Base-by-base conservation (phyloP, 208 protist species). In the Trypanosomatidae sp. region DNA sequence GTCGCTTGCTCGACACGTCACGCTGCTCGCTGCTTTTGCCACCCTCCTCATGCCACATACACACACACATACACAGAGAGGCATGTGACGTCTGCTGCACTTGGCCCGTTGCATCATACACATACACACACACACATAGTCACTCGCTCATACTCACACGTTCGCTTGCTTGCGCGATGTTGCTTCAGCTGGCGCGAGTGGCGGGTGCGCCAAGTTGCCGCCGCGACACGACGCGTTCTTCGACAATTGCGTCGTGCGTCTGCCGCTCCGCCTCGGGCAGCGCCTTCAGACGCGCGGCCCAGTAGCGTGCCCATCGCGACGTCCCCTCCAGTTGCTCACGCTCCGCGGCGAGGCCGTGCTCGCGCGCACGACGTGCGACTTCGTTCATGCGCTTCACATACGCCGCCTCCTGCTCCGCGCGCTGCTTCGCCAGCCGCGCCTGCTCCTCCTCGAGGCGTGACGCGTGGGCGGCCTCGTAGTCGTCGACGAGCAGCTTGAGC, bases 341-440 rank as follows among this genome's bases (percentile, higher is more conserved):
- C 39, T 45, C 71, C 53, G 70, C 61, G 7, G 44, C 26, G 6
- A 85, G 53, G 22, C 53, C 41, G 48, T 88, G 66, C 20, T 75
- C 66, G 7, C 35, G 45, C 20, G 61, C 61, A 40, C 82, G 61
- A 33, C 63, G 53, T 11, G 63, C 71, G 28, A 85, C 60, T 6
- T 75, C 70, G 21, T 71, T 61, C 77, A 93, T 86, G 49, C 66
- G 71, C 53, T 74, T 79, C 1, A 75, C 52, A 50, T 87, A 93
- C 24, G 59, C 61, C 37, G 73, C 62, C 67, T 89, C 77, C 56
- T 68, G 65, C 21, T 80, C 67, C 51, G 69, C 56, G 18, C 64
- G 24, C 53, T 84, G 46, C 37, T 63, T 55, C 18, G 49, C 53
- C 3, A 71, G 7, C 38, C 66, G 62, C 32, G 59, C 43, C 37